phyloP scores from a whole-genome alignment of 805 yeast species.

The Candida caryicola region DNA sequence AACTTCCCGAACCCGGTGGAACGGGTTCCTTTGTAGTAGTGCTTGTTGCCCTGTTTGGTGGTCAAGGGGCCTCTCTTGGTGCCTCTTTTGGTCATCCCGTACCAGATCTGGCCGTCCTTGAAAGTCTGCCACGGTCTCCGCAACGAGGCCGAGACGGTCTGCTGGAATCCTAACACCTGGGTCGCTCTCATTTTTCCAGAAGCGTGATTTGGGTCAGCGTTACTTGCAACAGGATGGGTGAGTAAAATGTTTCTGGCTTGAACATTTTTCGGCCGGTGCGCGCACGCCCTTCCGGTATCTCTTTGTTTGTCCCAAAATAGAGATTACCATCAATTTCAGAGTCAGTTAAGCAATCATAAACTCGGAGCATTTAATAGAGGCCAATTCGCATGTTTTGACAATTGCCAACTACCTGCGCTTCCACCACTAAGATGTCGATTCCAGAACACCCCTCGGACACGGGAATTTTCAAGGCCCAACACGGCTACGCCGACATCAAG shows the following conservation, averaged over 20 bases:
- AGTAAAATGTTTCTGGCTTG: too few relatives aligned
- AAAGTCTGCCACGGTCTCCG: conserved; percentile 88
- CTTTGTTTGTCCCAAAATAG: too few relatives aligned
- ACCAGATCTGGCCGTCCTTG: conserved; percentile 79
- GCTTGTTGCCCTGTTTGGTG: conserved; percentile 92
- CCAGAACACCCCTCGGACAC: conserved; percentile 31
- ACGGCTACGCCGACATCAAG: conserved; percentile 30
- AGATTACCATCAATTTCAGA: conserved; percentile 1
- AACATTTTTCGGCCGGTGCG: too few relatives aligned
- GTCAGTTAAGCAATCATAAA: conserved; percentile 1
- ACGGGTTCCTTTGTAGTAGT: conserved; percentile 93
- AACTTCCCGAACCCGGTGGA: conserved; percentile 88
- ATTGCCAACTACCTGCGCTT: neutral
- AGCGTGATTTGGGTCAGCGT: neutral
- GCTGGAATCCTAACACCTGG: conserved; percentile 40
- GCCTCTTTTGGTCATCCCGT: conserved; percentile 76
- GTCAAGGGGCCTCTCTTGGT: conserved; percentile 81
- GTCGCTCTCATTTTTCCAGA: conserved; percentile 51
- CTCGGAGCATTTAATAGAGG: too few relatives aligned
- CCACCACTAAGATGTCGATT: conserved; percentile 12
- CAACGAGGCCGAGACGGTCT: conserved; percentile 40
- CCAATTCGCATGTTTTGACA: neutral
- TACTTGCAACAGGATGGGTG: neutral
- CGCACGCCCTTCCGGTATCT: neutral
- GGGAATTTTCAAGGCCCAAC: conserved; percentile 26